These are phyloP conservation scores for Fusarium armeniacum DNA, from an alignment of 2,329 filamentous ascomycete genomes.

Conservation along the genomic window DNA sequence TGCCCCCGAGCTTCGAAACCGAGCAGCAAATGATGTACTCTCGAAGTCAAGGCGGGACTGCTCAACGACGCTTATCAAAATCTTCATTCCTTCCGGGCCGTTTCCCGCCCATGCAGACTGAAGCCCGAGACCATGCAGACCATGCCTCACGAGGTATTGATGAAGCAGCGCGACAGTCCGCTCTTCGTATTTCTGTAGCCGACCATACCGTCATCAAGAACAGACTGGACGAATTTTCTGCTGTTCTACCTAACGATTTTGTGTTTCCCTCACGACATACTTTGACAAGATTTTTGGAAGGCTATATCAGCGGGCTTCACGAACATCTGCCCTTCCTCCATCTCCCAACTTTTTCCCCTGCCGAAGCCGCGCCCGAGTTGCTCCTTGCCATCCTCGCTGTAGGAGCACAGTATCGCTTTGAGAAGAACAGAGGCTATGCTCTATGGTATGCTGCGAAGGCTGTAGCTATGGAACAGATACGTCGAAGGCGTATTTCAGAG, in stretches of 20 bases:
- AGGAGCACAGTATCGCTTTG: conserved; percentile 75
- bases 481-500: conserved; percentile 69
- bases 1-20: conserved; percentile 67
- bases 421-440: conserved; percentile 70
- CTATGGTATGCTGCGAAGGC: conserved; percentile 73
- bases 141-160: conserved; percentile 47
- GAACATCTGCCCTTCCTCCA: conserved; percentile 73
- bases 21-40: conserved; percentile 69
- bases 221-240: conserved; percentile 72
- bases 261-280: conserved; percentile 78
- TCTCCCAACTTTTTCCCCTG: conserved; percentile 73
- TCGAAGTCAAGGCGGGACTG: conserved; percentile 57
- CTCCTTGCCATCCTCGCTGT: conserved; percentile 77
- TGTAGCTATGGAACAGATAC: conserved; percentile 70
- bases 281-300: conserved; percentile 76
- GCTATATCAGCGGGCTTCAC: conserved; percentile 77
- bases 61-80: conserved; percentile 61
- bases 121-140: conserved; percentile 60
- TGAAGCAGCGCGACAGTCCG: conserved; percentile 53
- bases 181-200: conserved; percentile 65
- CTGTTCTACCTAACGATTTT: conserved; percentile 72
- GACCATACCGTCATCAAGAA: conserved; percentile 70
- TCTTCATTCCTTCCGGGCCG: conserved; percentile 67
- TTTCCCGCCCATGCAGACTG: conserved; percentile 67
- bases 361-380: conserved; percentile 76